phyloP scores from a whole-genome alignment of 768 basidiomycete genomes.

The Phanerodontia chrysosporium region DNA sequence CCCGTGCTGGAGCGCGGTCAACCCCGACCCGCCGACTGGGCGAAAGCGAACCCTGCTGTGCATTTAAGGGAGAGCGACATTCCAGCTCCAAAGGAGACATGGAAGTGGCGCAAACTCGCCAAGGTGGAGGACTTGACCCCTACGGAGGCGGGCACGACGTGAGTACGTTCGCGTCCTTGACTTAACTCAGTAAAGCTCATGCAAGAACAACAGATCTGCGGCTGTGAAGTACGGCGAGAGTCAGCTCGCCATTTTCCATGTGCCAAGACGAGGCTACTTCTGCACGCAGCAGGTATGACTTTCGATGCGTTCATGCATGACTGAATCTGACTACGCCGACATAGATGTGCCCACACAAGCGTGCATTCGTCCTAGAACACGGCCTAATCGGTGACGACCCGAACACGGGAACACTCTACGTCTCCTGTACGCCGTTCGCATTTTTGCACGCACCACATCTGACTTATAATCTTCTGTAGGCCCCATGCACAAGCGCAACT shows the following conservation, averaged over 20 bases:
- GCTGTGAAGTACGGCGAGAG: conserved; percentile 61
- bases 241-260: conserved; percentile 65
- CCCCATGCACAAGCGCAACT: conserved; percentile 68
- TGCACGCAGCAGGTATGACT: conserved; percentile 61
- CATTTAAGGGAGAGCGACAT: conserved; percentile 39
- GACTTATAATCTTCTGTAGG: conserved; percentile 26
- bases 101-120: conserved; percentile 55
- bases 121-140: conserved; percentile 44
- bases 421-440: conserved; percentile 37
- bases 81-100: conserved; percentile 41
- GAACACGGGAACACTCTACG: conserved; percentile 43
- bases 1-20: conserved; percentile 59
- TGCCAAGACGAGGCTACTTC: conserved; percentile 54
- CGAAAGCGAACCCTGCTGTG: conserved; percentile 47
- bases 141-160: conserved; percentile 43
- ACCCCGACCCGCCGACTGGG: conserved; percentile 63
- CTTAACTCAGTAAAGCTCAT: neutral
- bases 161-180: conserved; percentile 18
- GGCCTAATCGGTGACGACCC: conserved; percentile 65
- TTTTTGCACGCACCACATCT: neutral
- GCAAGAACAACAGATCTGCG: conserved; percentile 27
- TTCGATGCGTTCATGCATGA: neutral
- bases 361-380: conserved; percentile 68
- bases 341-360: conserved; percentile 45
- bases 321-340: neutral